A percentile compares a stretch with the other conserved stretches of the same genome.
Conservation (phyloP, 371 early-diverging fungal genomes). For the Mortierella sp. region DNA sequence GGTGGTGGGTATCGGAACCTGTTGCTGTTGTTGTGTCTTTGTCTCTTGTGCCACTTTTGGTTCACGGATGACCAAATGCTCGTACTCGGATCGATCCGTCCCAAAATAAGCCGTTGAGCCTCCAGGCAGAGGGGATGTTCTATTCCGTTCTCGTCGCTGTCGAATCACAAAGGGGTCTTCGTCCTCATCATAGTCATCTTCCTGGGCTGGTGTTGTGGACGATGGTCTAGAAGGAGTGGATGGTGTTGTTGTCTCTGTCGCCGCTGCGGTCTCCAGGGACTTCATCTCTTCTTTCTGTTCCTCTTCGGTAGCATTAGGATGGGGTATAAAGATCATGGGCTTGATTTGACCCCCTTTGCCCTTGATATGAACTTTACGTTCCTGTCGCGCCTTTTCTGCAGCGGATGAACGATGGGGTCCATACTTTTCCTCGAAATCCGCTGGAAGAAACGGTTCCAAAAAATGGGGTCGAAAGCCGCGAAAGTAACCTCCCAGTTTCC, state of each 20-base stretch:
- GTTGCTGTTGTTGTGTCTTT: not conserved
- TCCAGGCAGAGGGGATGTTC: constrained; percentile 37
- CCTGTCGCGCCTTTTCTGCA: constrained; percentile 12
- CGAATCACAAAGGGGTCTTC: constrained; percentile 34
- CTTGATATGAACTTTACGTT: constrained; percentile 28
- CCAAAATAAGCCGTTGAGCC: constrained; percentile 37
- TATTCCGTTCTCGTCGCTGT: constrained; percentile 13
- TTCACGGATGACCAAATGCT: constrained; percentile 14
- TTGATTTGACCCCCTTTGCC: constrained; percentile 40
- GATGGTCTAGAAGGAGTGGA: too few species aligned
- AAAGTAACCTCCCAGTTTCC: constrained; percentile 49
- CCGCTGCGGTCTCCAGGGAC: not conserved
- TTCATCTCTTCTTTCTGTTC: constrained; percentile 19
- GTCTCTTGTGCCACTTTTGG: not conserved
- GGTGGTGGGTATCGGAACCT: constrained; percentile 13
- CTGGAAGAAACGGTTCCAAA: constrained; percentile 39
- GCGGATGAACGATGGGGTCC: constrained; percentile 4
- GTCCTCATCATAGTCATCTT: constrained; percentile 25
- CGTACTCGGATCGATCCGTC: constrained; percentile 35
- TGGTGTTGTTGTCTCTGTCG: not conserved
- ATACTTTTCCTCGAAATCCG: constrained; percentile 27
- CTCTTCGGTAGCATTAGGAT: constrained; percentile 44
- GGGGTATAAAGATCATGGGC: constrained; percentile 52
- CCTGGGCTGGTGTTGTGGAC: constrained; percentile 4
- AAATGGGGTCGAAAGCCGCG: constrained; percentile 40